Evolutionary conservation across 139 green algal species (phyloP), one percentile per base, ranked within the genome.

Genomic region (Eudorina sp.): DNA sequence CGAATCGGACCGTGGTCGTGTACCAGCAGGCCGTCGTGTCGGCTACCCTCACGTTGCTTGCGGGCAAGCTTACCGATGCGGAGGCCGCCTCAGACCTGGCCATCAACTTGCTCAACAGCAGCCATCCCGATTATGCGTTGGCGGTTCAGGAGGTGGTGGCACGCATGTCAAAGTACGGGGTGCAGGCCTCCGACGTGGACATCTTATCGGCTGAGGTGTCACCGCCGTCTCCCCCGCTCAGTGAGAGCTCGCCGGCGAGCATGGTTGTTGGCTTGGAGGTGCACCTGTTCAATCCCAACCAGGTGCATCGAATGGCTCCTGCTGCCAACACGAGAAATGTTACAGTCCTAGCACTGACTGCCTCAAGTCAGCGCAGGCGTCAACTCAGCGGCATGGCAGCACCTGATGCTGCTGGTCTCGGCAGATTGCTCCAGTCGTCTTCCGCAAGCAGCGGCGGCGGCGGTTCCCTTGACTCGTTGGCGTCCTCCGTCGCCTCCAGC

Each of bases 1-100:
- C 53, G 40, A 38, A 83, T 41, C 84, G 84, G 21, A 84, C 70
- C 27, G 70, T 89, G 18, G 72, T 89, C 14, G 84, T 89, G 19
- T 89, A 84, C 55, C 84, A 89, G 43, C 53, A 60, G 25, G 84
- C 84, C 19, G 13, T 5, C 3, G 29, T 89, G 3, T 40, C 16
- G 25, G 70, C 53, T 1, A 51, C 53, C 5, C n/a, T 84, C 21
- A 29, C 27, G 53, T 38, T 75, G 53, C 72, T 77, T 70, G 31
- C 14, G 1, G 16, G 25, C 41, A 45, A 19, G 40, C 64, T 90
- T 0, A 82, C 72, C 11, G 89, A 90, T 29, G 40, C 16, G 43
- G 73, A 36, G 18, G 43, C 38, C 2, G 85, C 62, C 0, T 8
- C 46, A 4, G 25, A 66, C 3, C 34, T 86, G 23, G 45, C 51